Evolutionary conservation across 148 eudicot species (phyloP).

Genomic region (Simmondsia chinensis): DNA sequence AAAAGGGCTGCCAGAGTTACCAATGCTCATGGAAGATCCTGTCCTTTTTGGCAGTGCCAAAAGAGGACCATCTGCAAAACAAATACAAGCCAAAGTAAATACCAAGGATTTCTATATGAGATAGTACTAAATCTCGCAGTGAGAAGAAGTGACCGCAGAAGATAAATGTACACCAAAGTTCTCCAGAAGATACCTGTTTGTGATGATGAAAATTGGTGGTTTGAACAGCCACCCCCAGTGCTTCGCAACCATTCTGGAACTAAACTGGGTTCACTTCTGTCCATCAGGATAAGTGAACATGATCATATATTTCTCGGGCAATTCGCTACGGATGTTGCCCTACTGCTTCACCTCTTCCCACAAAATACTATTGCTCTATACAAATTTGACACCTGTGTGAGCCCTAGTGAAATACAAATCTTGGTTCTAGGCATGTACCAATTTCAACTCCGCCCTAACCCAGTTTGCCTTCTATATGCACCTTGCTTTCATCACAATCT

Average conservation of each 20-base stretch:
- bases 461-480: too few relatives aligned
- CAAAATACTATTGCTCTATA: too few relatives aligned
- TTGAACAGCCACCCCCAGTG: slow-evolving; percentile 47
- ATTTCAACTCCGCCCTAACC: too few relatives aligned
- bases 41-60: slow-evolving; percentile 30
- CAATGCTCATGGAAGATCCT: slow-evolving; percentile 29
- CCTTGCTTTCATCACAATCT: too few relatives aligned
- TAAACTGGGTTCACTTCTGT: slow-evolving; percentile 87
- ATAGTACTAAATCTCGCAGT: too few relatives aligned
- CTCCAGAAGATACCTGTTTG: too few relatives aligned
- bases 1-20: slow-evolving; percentile 30
- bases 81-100: too few relatives aligned
- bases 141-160: too few relatives aligned
- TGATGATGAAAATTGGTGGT: slow-evolving; percentile 41
- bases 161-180: neutral
- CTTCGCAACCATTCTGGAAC: slow-evolving; percentile 91
- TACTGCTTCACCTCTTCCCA: slow-evolving; percentile 2
- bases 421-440: too few relatives aligned
- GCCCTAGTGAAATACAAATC: too few relatives aligned
- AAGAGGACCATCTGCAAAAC: slow-evolving; percentile 35
- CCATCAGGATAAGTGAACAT: slow-evolving; percentile 69
- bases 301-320: slow-evolving; percentile 19
- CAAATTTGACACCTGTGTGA: too few relatives aligned
- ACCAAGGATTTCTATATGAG: too few relatives aligned
- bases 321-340: slow-evolving; percentile 7